Evolutionary conservation across 106 monocot species (phyloP), one percentile per base, ranked within the genome.

Genomic region (Dendrobium catenatum): DNA sequence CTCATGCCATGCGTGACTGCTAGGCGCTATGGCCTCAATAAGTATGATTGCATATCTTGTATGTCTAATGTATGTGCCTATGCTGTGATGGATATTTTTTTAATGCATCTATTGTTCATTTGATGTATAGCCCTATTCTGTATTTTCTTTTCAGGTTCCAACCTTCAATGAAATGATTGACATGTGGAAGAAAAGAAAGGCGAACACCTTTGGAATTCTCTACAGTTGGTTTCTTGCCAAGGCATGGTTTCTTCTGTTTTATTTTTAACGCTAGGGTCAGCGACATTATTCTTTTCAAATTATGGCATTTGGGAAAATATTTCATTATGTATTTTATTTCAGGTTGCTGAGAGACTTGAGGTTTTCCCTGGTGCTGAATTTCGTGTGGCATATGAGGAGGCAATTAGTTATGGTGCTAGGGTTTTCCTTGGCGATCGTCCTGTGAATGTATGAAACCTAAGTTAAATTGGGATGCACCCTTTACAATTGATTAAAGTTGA

Each of bases 191-290:
- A 93, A 86, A 80, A 88, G 88, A 64, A 90, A 93, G 82, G 82
- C 83, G 42, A 98, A 94, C 76, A 73, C 86, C 58, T 91, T 98
- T 86, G 98, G 98, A 31, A 93, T 98, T 78, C 79, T 98, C 24
- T 98, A 98, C 59, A 86, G 91, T 31, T 98, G 89, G 92, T 98
- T 98, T 85, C 94, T 98, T 87, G 91, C 94, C 4, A 98, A 95
- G 94, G 98, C 55, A 85, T 75, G 81, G 29, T 72, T 77, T 85
- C 76, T 72, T 81, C 22, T 79, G 54, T 72, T 51, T 73, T 44
- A 27, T 82, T 77, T 49, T 54, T 5, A 11, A 48, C 3, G 27
- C 20, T 64, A 6, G 44, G 10, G 29, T 61, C 6, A 46, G 3
- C 43, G 43, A 27, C 41, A 51, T 74, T 43, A 44, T 80, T 76